A percentile compares a stretch with the other conserved stretches of the same genome.
phyloP scores from a whole-genome alignment of 495 filamentous ascomycete species.

The Penicillium simplicissimum region DNA sequence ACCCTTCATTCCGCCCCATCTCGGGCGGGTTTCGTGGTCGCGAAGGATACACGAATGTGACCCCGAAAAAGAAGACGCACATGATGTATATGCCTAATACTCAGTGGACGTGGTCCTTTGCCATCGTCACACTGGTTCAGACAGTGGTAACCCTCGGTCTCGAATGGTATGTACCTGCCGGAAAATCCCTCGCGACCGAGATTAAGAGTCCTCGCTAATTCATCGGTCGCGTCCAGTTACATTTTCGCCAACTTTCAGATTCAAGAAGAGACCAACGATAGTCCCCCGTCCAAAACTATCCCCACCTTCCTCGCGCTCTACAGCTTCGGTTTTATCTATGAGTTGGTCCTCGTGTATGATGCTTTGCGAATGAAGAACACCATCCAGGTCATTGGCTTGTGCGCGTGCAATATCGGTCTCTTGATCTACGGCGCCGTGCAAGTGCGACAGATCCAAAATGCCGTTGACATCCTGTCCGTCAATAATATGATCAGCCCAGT shows the following conservation, averaged over 20 bases:
- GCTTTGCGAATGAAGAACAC: conserved; percentile 94
- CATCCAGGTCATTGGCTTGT: conserved; percentile 96
- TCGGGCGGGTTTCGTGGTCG: conserved; percentile 55
- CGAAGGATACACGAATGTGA: conserved; percentile 53
- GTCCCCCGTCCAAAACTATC: conserved; percentile 62
- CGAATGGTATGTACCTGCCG: conserved; percentile 68
- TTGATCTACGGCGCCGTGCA: conserved; percentile 92
- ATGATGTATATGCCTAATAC: conserved; percentile 74
- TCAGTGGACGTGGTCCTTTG: conserved; percentile 86
- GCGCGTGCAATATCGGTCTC: conserved; percentile 85
- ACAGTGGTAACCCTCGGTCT: conserved; percentile 75
- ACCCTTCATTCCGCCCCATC: conserved; percentile 51
- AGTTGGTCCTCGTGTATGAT: conserved; percentile 86
- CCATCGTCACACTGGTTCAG: conserved; percentile 72
- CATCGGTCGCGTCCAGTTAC: conserved; percentile 33
- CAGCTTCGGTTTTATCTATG: conserved; percentile 94
- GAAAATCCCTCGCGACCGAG: neutral
- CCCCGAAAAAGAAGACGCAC: conserved; percentile 21
- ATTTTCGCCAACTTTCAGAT: conserved; percentile 60
- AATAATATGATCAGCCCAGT: conserved; percentile 35
- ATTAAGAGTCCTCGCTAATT: neutral
- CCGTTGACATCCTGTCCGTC: conserved; percentile 53
- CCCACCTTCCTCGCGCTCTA: conserved; percentile 93
- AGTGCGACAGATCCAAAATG: conserved; percentile 79
- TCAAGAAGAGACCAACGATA: conserved; percentile 56